Conservation (phyloP, 2,329 filamentous ascomycete genomes). For the Orbilia quercus region DNA sequence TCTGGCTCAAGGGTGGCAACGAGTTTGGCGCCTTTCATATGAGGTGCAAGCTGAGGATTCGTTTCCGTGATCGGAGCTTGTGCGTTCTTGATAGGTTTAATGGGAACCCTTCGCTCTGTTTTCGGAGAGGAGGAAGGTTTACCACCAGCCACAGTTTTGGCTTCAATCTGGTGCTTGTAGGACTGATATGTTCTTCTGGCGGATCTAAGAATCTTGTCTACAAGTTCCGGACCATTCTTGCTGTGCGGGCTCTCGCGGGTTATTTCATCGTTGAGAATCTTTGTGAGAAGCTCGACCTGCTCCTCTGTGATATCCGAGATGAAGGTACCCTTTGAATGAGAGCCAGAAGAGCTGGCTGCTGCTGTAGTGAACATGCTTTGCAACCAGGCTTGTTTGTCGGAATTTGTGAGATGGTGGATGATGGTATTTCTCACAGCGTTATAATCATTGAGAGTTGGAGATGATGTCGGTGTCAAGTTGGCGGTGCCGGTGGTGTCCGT, state of each 20-base stretch:
- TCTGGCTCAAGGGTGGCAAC: not conserved
- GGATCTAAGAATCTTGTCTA: not conserved
- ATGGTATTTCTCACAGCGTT: too few species aligned
- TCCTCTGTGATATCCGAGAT: constrained; percentile 7
- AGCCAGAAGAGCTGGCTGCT: not conserved
- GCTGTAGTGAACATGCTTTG: not conserved
- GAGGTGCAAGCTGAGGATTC: not conserved
- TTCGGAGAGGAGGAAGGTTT: not conserved
- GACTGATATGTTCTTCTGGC: not conserved
- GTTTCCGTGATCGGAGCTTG: not conserved
- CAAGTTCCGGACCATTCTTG: not conserved
- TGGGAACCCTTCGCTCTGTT: not conserved
- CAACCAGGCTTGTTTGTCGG: not conserved
- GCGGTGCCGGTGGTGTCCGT: too few species aligned
- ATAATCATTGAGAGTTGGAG: too few species aligned
- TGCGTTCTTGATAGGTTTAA: not conserved
- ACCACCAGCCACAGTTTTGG: not conserved
- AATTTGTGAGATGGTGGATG: too few species aligned
- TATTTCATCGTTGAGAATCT: not conserved
- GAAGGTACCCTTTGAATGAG: not conserved
- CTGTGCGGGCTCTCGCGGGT: not conserved
- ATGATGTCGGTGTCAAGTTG: too few species aligned
- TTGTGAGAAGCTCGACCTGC: constrained; percentile 7
- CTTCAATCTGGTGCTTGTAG: not conserved
- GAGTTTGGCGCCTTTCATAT: not conserved